phyloP scores from a whole-genome alignment of 2,329 filamentous ascomycete species.

The Aspergillus pseudonomiae region DNA sequence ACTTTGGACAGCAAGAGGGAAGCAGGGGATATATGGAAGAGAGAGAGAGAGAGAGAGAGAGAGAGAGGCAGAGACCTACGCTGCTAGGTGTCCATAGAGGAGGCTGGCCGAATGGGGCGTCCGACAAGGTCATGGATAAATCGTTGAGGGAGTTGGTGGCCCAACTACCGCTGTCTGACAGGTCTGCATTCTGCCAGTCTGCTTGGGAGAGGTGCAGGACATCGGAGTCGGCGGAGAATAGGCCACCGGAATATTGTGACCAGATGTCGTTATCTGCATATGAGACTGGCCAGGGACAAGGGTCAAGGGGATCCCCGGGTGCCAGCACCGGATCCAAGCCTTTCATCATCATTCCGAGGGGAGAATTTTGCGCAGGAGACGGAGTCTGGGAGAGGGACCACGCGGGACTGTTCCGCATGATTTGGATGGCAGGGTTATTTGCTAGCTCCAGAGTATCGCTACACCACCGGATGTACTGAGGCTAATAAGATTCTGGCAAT shows the following conservation, averaged over 20 bases:
- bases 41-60: neutral
- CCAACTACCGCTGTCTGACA: neutral
- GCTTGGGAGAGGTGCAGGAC: neutral
- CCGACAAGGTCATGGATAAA: neutral
- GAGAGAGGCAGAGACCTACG: neutral
- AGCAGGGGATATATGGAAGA: neutral
- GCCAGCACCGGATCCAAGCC: neutral
- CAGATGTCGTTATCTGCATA: neutral
- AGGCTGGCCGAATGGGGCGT: neutral
- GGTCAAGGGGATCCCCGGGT: neutral
- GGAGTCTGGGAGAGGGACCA: neutral
- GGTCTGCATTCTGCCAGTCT: neutral
- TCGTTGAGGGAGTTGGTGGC: neutral
- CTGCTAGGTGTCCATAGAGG: neutral
- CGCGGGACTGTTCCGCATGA: neutral
- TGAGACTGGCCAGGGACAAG: neutral
- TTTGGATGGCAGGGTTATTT: neutral
- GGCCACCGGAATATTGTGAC: neutral
- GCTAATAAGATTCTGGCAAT: neutral
- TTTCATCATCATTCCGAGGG: neutral
- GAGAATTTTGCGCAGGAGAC: neutral
- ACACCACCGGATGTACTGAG: neutral
- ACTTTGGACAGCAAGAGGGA: neutral
- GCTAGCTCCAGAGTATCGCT: neutral
- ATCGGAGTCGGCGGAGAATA: neutral